Evolutionary conservation across 208 protist genomes (phyloP), one percentile per base, ranked within the genome.

Genomic region (Jaenimonas drosophilae): DNA sequence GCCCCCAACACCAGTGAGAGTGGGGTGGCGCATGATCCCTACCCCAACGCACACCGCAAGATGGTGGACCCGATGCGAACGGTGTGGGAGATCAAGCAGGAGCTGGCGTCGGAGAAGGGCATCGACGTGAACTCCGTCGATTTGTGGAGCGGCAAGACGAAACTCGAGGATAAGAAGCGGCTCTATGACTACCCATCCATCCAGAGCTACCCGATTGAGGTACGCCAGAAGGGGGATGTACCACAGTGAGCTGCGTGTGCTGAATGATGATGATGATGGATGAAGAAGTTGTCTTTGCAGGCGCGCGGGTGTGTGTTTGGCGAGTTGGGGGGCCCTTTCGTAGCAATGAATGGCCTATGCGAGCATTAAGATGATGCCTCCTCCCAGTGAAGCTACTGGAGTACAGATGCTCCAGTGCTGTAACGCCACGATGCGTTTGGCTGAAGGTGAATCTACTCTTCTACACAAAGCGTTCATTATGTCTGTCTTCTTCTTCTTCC

Each of bases 11-110:
- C 66, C 20, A 56, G 28, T 1, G 70, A 75, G 31, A 63, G 58
- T 3, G 82, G 80, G 5, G 31, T 94, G n/a, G 64, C 78, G 0
- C 46, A 69, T 32, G 87, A 94, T 42, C 87, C 87, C 11, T 91
- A 94, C 60, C 87, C 87, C 1, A 91, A 91, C 49, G 87, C 82
- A 16, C 68, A 86, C 33, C 59, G 87, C 27, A 91, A 91, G 68
- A 94, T 94, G 87, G 69, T 91, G 7, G 87, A 94, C 53, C 77
- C 87, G 23, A 91, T 91, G 82, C 88, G 89, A 65, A 80, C 72
- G 47, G 83, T 94, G 30, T 72, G 72, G 54, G 69, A 94, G 53
- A 63, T 94, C 17, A 91, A 94, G 62, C 64, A 82, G 47, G 82
- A 94, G 42, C 47, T 94, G 33, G 66, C 78, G 4, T 20, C 70